Percentiles rank a stretch among this genome's conserved stretches.
phyloP scores from a whole-genome alignment of 805 yeast species.

The Sugiyamaella mastotermitis region DNA sequence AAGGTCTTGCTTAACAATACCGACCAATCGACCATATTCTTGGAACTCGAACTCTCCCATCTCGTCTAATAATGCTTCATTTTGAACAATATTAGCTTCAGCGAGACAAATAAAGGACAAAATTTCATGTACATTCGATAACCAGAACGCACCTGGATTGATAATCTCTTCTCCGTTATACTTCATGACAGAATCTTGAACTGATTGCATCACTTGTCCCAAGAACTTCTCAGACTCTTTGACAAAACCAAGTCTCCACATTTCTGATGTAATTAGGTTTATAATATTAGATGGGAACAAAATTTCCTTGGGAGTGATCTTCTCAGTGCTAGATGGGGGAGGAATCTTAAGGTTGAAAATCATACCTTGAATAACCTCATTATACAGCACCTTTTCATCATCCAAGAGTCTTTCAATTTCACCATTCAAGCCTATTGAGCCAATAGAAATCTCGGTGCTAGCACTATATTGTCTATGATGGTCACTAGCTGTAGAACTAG shows the following conservation, averaged over 20 bases:
- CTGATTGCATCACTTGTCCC: conserved; percentile 81
- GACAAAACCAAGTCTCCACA: conserved; percentile 97
- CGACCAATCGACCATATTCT: conserved; percentile 82
- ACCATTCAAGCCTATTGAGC: conserved; percentile 33
- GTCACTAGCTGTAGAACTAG: conserved; percentile 16
- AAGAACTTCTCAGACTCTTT: conserved; percentile 85
- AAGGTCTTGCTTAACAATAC: conserved; percentile 88
- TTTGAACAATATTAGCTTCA: conserved; percentile 81
- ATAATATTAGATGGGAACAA: conserved; percentile 94
- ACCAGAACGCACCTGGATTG: conserved; percentile 95
- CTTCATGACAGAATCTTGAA: conserved; percentile 76
- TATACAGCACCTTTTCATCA: conserved; percentile 44
- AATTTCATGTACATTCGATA: conserved; percentile 91
- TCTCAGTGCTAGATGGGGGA: conserved; percentile 76
- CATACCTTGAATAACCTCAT: conserved; percentile 81
- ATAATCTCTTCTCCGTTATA: conserved; percentile 81
- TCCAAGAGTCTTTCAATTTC: conserved; percentile 30
- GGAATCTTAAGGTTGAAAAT: conserved; percentile 83
- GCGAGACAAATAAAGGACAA: conserved; percentile 93
- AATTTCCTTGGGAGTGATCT: conserved; percentile 80
- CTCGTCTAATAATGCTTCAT: conserved; percentile 70
- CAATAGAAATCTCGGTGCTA: conserved; percentile 41
- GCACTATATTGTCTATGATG: conserved; percentile 41
- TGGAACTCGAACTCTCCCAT: conserved; percentile 87
- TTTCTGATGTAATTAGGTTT: conserved; percentile 85